phyloP scores from a whole-genome alignment of 345 rosid genomes.

The Heritiera littoralis region DNA sequence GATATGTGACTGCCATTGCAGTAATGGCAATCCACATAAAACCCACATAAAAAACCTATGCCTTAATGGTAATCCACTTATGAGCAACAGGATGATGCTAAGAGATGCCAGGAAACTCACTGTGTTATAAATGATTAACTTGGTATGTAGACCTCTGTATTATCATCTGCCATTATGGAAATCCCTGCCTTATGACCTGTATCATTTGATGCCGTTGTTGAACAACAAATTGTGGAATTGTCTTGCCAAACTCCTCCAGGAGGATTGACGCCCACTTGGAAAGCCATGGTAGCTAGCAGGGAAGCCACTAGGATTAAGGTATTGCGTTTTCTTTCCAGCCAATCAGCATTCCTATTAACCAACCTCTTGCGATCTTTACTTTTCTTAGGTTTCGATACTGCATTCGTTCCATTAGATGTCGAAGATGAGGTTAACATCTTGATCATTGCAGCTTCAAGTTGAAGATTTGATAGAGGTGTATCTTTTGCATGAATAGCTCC shows the following conservation, averaged over 20 bases:
- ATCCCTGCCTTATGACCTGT: not conserved
- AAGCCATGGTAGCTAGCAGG: constrained; percentile 38
- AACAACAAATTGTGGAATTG: not conserved
- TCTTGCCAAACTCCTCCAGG: constrained; percentile 41
- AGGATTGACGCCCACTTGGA: constrained; percentile 30
- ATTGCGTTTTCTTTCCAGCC: constrained; percentile 21
- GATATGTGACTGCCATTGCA: not conserved
- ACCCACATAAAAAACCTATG: constrained; percentile 29
- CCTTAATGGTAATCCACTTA: constrained; percentile 32
- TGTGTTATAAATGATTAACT: constrained; percentile 15
- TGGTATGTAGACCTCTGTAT: not conserved
- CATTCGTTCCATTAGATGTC: not conserved
- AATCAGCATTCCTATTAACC: not conserved
- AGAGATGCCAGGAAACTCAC: too few species aligned
- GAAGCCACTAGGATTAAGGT: constrained; percentile 41
- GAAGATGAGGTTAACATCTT: not conserved
- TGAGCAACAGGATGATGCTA: constrained; percentile 30
- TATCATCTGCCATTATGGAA: not conserved
- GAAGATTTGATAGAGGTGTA: not conserved
- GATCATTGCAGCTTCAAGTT: not conserved
- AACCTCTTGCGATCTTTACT: not conserved
- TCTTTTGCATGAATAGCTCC: not conserved
- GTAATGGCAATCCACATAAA: constrained; percentile 32
- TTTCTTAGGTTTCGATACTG: not conserved
- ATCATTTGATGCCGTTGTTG: too few species aligned